A percentile compares a stretch with the other conserved stretches of the same genome.
Evolutionary conservation across 139 green algal species (phyloP).

Genomic region (Diplosphaera chodatii): DNA sequence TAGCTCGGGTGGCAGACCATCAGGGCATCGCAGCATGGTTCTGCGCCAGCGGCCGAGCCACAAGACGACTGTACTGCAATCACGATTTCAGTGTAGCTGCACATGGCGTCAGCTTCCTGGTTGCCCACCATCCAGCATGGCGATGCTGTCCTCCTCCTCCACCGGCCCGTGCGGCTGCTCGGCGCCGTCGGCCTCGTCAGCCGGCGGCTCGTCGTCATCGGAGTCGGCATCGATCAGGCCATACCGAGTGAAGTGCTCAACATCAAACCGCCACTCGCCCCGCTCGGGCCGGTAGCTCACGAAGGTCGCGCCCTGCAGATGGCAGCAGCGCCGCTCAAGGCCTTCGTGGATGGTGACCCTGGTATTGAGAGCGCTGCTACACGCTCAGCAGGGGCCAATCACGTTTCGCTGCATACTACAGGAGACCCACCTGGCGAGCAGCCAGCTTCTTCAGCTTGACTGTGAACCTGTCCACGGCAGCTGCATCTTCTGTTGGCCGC

Average conservation of each 20-base stretch:
- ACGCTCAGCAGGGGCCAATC: too few species aligned
- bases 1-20: too few species aligned
- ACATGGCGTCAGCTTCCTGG: too few species aligned
- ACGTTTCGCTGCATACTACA: too few species aligned
- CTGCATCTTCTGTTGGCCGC: constrained; percentile 33
- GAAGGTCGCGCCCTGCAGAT: constrained; percentile 66
- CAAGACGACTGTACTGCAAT: too few species aligned
- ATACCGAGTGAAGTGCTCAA: constrained; percentile 93
- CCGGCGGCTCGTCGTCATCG: constrained; percentile 37
- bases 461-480: constrained; percentile 33
- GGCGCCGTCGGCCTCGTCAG: too few species aligned
- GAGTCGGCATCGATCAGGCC: constrained; percentile 53
- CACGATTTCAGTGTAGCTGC: too few species aligned
- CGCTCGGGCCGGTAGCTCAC: constrained; percentile 62
- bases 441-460: constrained; percentile 46
- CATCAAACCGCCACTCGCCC: constrained; percentile 80
- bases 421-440: constrained; percentile 58
- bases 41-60: too few species aligned
- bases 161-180: too few species aligned
- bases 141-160: background rate
- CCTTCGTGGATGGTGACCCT: too few species aligned
- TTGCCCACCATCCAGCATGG: background rate
- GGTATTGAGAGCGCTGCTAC: too few species aligned
- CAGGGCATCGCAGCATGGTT: too few species aligned
- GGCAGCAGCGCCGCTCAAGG: background rate